Evolutionary conservation across 2,329 filamentous ascomycete species (phyloP).

Genomic region (Ascochyta pisi): DNA sequence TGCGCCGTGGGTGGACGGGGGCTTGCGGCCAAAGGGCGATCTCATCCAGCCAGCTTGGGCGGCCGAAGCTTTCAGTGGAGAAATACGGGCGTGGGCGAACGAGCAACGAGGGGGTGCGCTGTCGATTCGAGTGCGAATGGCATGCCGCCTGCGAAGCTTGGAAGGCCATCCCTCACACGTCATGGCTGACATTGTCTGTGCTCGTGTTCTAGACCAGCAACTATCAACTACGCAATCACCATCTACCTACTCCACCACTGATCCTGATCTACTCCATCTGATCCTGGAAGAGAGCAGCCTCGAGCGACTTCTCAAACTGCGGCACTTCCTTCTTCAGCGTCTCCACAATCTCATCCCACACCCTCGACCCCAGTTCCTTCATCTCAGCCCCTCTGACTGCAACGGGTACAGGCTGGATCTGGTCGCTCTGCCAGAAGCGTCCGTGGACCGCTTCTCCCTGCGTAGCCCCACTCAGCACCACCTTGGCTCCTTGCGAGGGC

Average conservation of each 20-base stretch:
- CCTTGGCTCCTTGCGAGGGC: constrained; percentile 39
- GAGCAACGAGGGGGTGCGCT: background rate
- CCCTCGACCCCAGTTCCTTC: constrained; percentile 33
- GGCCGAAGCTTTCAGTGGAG: constrained; percentile 17
- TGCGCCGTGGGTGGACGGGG: constrained; percentile 36
- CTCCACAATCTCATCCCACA: constrained; percentile 46
- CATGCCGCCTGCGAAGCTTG: constrained; percentile 13
- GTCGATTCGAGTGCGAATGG: background rate
- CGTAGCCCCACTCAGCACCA: constrained; percentile 43
- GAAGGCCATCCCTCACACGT: constrained; percentile 11
- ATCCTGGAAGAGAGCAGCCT: background rate
- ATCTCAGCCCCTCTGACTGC: constrained; percentile 42
- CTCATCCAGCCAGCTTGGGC: constrained; percentile 39
- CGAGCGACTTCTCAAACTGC: constrained; percentile 11
- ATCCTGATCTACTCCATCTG: background rate
- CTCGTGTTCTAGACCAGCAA: constrained; percentile 6
- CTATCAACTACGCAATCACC: background rate
- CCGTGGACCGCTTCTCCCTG: constrained; percentile 45
- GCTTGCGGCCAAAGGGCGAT: constrained; percentile 40
- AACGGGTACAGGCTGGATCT: constrained; percentile 38
- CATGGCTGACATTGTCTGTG: constrained; percentile 12
- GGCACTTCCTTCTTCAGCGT: constrained; percentile 42
- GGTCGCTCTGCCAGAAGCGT: constrained; percentile 47
- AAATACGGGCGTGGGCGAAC: background rate
- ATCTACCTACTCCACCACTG: too few species aligned